Evolutionary conservation across 179 eudicot genomes (phyloP), one percentile per base, ranked within the genome.

Genomic region (Spergularia azorica): DNA sequence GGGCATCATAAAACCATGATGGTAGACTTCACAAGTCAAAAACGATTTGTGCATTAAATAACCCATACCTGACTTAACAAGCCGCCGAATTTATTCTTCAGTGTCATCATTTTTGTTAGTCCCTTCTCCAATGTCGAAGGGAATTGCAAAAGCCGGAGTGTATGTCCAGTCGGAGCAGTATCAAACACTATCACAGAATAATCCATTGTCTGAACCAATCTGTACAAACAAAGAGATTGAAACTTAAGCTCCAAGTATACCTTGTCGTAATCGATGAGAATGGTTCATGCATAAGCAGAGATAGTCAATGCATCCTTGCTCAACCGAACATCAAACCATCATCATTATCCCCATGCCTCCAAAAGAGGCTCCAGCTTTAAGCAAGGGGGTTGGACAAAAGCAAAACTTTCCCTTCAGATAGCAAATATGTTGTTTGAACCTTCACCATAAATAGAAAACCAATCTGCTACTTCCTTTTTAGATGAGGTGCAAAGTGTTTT

Each of bases 91-190:
- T 86, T 94, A 83, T 84, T 95, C 86, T 91, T 95, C 86, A 95
- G 81, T 80, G 90, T 74, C 98, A 95, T 95, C 88, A 93, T 70
- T 86, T 90, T 95, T 69, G 86, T 78, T n/a, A 95, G 89, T 51
- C 98, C 98, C 84, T 95, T 95, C 76, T 95, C 99, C 72, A 95
- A 79, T 12, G 98, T 95, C 72, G 99, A 86, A 20, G 99, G 99
- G 76, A 95, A 94, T 79, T 95, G 99, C 90, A 95, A 84, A 26
- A 95, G 88, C 18, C 99, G 96, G 71, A 95, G 97, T 64, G 99
- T 95, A 78, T 95, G 99, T 57, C 99, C 99, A 64, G 98, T 95
- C 67, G 99, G 99, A 83, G 99, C 99, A 41, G 99, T 95, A 86
- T 95, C 99, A 84, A 95, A 94, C 63, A 95, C 99, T 71, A 95